Base-by-base conservation (phyloP, 192 early-diverging fungal genomes). In the Pilobolus umbonatus region DNA sequence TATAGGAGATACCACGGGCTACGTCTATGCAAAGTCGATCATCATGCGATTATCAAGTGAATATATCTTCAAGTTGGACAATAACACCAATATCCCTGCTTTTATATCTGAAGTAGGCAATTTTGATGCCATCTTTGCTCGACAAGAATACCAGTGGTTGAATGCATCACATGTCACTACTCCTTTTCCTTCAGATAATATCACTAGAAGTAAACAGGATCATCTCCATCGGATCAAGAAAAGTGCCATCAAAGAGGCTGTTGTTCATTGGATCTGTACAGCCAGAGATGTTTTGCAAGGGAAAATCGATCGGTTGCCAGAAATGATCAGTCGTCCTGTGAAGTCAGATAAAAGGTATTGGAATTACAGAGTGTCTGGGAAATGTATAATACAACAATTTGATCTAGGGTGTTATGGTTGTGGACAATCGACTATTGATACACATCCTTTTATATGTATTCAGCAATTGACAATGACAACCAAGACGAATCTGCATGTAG, bases 61-160 rank as follows among this genome's bases (percentile, higher is more conserved):
- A 7, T 54, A 54, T 35, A 31, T 54, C 24, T 3, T 35, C 4
- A 54, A 38, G 38, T 22, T 31, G 5, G 34, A n/a, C 10, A 35
- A 14, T 14, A 35, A 54, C 14, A 36, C 38, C 11, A 31, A 31
- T 2, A 38, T 35, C 4, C 21, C 52, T 4, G 35, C 35, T 34
- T 54, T 35, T 26, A 29, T 30, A 29, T 29, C 29, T 1, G 35
- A 31, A 11, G 17, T 11, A 24, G 38, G 52, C 24, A 29, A 21
- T 21, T 34, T 54, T 3, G 52, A 54, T 12, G 32, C 31, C 6
- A 24, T 54, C 10, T 36, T 54, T 54, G 52, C 32, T 22, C 31
- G 38, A 3, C 29, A 54, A 35, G 52, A 54, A 35, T 54, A 54
- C 32, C 50, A 29, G 1, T 52, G 50, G 50, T 9, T 52, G 10